A percentile compares a stretch with the other conserved stretches of the same genome.
Evolutionary conservation across 1,284 basidiomycete species (phyloP).

Genomic region (Mrakiaceae sp.): DNA sequence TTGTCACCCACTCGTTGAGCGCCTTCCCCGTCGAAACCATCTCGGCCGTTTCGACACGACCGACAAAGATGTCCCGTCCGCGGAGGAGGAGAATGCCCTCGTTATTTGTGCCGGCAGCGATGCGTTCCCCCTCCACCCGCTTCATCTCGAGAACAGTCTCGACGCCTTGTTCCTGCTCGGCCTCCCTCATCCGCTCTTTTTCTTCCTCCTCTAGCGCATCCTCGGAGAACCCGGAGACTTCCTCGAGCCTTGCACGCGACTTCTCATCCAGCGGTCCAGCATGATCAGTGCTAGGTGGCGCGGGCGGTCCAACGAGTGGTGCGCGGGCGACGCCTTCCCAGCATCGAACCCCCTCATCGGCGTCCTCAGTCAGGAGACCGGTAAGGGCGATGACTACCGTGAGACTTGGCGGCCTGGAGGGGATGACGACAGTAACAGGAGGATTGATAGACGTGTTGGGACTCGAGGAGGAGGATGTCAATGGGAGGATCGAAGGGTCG

Average conservation of each 20-base stretch:
- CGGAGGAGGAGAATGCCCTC: constrained; percentile 16
- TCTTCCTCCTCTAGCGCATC: neutral
- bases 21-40: constrained; percentile 38
- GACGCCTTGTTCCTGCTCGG: neutral
- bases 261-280: constrained; percentile 12
- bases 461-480: no score
- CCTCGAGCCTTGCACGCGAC: neutral
- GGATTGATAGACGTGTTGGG: no score
- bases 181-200: neutral
- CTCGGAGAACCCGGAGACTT: neutral
- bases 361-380: constrained; percentile 37
- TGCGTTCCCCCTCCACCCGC: neutral
- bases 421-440: neutral
- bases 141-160: neutral
- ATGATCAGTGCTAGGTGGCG: no score
- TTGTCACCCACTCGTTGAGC: constrained; percentile 33
- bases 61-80: constrained; percentile 37
- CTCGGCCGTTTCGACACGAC: constrained; percentile 34
- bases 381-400: constrained; percentile 39
- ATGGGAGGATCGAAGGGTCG: no score
- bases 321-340: constrained; percentile 29
- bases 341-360: constrained; percentile 35
- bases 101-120: neutral
- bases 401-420: constrained; percentile 2
- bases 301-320: neutral